Conservation (phyloP, 805 yeast species). For the Hyphopichia homilentoma region DNA sequence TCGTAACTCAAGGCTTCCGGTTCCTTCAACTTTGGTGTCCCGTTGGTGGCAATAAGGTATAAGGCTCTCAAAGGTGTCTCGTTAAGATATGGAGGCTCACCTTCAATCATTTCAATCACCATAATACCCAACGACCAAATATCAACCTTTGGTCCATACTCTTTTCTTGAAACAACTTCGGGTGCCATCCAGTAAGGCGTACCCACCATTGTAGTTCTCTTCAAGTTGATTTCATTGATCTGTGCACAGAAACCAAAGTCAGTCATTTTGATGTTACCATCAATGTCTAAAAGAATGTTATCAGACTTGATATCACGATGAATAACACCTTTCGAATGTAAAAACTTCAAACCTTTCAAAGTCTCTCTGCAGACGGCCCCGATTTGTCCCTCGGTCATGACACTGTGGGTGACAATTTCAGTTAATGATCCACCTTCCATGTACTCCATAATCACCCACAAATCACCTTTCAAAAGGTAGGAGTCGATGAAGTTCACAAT, state of each 20-base stretch:
- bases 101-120: slow-evolving; percentile 98
- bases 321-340: slow-evolving; percentile 89
- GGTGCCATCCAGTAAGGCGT: slow-evolving; percentile 99
- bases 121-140: slow-evolving; percentile 97
- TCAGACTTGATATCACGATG: slow-evolving; percentile 97
- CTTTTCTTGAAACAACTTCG: slow-evolving; percentile 91
- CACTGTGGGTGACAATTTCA: slow-evolving; percentile 87
- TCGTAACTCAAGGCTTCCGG: slow-evolving; percentile 72
- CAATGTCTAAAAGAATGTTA: slow-evolving; percentile 76
- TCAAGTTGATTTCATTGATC: slow-evolving; percentile 51
- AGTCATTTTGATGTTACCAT: slow-evolving; percentile 89
- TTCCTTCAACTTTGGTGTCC: slow-evolving; percentile 90
- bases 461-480: slow-evolving; percentile 67
- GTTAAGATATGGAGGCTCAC: slow-evolving; percentile 96
- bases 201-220: slow-evolving; percentile 98
- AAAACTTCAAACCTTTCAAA: slow-evolving; percentile 74
- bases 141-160: slow-evolving; percentile 95
- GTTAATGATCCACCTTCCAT: slow-evolving; percentile 99
- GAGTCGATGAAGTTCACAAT: slow-evolving; percentile 94
- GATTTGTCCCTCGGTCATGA: slow-evolving; percentile 90
- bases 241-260: slow-evolving; percentile 98
- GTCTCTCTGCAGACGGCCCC: slow-evolving; percentile 95
- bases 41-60: slow-evolving; percentile 92
- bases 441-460: slow-evolving; percentile 98
- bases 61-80: slow-evolving; percentile 94